Conservation (phyloP, 306 rosid species). For the Trifolium pratense region DNA sequence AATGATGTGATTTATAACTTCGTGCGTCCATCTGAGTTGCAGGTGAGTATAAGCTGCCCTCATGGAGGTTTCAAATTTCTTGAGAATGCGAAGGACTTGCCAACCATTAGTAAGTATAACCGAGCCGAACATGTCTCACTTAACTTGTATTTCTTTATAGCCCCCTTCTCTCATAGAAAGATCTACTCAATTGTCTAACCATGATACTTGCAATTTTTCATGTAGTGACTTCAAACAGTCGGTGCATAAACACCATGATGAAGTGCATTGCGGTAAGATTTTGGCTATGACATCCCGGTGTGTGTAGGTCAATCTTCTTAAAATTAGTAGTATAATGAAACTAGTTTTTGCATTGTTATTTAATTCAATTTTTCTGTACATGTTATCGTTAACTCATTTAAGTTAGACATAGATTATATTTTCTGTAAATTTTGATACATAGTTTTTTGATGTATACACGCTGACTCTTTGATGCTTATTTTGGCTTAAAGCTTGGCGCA, state of each 20-base stretch:
- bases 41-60: slow-evolving; percentile 67
- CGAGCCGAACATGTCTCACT: background rate
- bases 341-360: background rate
- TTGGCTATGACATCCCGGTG: slow-evolving; percentile 20
- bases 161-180: background rate
- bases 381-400: background rate
- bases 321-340: background rate
- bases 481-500: slow-evolving; percentile 82
- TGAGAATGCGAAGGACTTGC: slow-evolving; percentile 86
- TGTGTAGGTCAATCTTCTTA: slow-evolving; percentile 8
- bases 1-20: slow-evolving; percentile 27
- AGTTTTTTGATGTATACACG: slow-evolving; percentile 24
- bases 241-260: slow-evolving; percentile 91
- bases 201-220: slow-evolving; percentile 35
- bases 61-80: slow-evolving; percentile 76
- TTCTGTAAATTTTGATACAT: background rate
- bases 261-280: slow-evolving; percentile 93
- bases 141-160: too few species aligned
- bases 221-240: slow-evolving; percentile 79
- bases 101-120: slow-evolving; percentile 80
- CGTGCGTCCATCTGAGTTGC: slow-evolving; percentile 29
- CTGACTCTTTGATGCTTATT: slow-evolving; percentile 35
- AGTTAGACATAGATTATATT: background rate
- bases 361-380: background rate
- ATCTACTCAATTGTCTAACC: slow-evolving; percentile 27